Evolutionary conservation across 306 rosid species (phyloP), one percentile per base, ranked within the genome.

Genomic region (Cicer yamashitae): DNA sequence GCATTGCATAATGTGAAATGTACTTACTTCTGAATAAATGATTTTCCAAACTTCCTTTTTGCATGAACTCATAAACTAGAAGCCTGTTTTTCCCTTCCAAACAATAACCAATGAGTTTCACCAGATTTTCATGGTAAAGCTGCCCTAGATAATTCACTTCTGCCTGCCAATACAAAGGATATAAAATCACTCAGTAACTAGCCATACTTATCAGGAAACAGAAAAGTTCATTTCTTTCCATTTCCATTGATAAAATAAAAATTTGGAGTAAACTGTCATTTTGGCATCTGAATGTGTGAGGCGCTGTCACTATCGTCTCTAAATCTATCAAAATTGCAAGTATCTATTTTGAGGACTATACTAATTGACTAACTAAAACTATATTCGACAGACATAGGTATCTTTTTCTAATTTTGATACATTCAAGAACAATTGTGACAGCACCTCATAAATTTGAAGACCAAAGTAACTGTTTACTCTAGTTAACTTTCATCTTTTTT

Each of bases 61-160:
- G 91, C 97, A 94, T 78, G 71, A 62, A 91, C 87, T 94, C 98
- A 34, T 94, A 94, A 61, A 94, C 97, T 45, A 94, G 90, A 86
- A 94, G 97, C 80, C 98, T 85, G 54, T 81, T 88, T 60, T 85
- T 91, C 7, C 88, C 92, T 43, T 88, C 91, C 13, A 85, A 82
- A 86, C 97, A 94, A 75, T 80, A 94, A 45, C 98, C 97, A 66
- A 91, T 82, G 77, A 91, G 98, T 88, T 88, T 91, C 77, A 94
- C 94, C 63, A 94, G 89, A 82, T 94, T 94, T 79, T 87, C 86
- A 67, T 94, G 97, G 67, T 79, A 96, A 74, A 88, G 90, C 84
- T 87, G 96, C 34, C 98, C 93, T 25, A 94, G 85, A 86, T 94
- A 91, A 71, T 87, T 91, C 30, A 94, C 91, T 91, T 94, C 97